Conservation (phyloP, 169 alveolate genomes). For the Cryptosporidium andersoni region DNA sequence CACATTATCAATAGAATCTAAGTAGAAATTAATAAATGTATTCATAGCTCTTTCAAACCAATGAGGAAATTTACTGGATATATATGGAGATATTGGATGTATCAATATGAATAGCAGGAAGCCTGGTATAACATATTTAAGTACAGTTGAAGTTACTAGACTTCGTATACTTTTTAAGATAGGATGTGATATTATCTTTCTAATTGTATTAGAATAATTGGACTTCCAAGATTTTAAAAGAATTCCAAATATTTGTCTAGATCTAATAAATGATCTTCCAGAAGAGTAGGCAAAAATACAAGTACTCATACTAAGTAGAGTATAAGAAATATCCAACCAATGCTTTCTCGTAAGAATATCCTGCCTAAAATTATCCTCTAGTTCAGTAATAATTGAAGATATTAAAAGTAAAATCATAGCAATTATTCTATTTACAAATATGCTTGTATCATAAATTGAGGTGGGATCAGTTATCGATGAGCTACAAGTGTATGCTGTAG, state of each 20-base stretch:
- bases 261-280: slow-evolving; percentile 24
- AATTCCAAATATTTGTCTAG: neutral
- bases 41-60: slow-evolving; percentile 32
- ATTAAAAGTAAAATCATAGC: neutral
- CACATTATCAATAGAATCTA: slow-evolving; percentile 29
- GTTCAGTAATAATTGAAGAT: slow-evolving; percentile 9
- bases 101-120: slow-evolving; percentile 7
- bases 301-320: neutral
- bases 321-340: neutral
- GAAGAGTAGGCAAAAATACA: slow-evolving; percentile 18
- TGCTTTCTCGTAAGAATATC: neutral
- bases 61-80: slow-evolving; percentile 3
- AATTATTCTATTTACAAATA: slow-evolving; percentile 12
- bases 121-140: slow-evolving; percentile 25
- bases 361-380: too few species aligned
- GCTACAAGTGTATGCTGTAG: neutral
- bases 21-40: slow-evolving; percentile 42
- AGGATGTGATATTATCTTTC: neutral
- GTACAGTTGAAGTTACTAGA: neutral
- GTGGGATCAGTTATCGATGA: neutral
- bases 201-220: neutral
- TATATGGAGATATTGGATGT: slow-evolving; percentile 34
- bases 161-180: neutral
- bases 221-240: neutral
- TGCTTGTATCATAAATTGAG: slow-evolving; percentile 8